Conservation (phyloP, 1,284 basidiomycete species). For the Pseudomicrostroma phylloplanum region DNA sequence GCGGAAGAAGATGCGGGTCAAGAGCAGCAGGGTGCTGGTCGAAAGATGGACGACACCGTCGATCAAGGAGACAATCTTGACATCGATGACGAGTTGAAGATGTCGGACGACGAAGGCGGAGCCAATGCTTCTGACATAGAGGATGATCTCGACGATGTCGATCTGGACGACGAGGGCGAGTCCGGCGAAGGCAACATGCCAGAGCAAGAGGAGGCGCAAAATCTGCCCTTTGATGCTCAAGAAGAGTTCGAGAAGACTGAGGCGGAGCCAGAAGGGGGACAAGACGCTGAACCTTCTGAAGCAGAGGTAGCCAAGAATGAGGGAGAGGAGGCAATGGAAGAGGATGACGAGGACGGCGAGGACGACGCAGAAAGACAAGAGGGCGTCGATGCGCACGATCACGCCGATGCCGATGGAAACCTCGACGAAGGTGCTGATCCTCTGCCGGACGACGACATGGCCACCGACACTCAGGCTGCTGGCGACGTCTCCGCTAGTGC, state of each 20-base stretch:
- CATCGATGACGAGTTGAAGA: conserved; percentile 41
- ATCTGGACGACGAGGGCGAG: conserved; percentile 62
- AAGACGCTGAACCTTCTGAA: conserved; percentile 45
- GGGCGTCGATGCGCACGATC: conserved; percentile 14
- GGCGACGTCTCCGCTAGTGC: conserved; percentile 4
- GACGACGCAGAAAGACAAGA: conserved; percentile 12
- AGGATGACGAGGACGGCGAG: conserved; percentile 26
- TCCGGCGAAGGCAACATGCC: conserved; percentile 56
- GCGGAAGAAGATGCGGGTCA: conserved; percentile 49
- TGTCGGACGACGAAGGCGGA: conserved; percentile 23
- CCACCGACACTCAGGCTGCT: conserved; percentile 21
- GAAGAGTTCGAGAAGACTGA: conserved; percentile 52
- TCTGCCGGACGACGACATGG: conserved; percentile 26
- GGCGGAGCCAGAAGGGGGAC: conserved; percentile 18
- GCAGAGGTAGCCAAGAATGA: conserved; percentile 16
- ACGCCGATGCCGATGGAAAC: conserved; percentile 19
- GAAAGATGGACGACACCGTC: conserved; percentile 46
- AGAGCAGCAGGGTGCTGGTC: conserved; percentile 51
- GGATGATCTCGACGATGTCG: conserved; percentile 59
- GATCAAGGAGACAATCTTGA: conserved; percentile 48
- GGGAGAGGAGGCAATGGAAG: conserved; percentile 23
- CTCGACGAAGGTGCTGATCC: conserved; percentile 25
- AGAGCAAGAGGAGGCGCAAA: conserved; percentile 70
- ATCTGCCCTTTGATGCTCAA: conserved; percentile 38
- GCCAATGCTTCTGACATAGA: conserved; percentile 48